phyloP scores from a whole-genome alignment of 1,284 basidiomycete genomes.

The Boletus smithii region DNA sequence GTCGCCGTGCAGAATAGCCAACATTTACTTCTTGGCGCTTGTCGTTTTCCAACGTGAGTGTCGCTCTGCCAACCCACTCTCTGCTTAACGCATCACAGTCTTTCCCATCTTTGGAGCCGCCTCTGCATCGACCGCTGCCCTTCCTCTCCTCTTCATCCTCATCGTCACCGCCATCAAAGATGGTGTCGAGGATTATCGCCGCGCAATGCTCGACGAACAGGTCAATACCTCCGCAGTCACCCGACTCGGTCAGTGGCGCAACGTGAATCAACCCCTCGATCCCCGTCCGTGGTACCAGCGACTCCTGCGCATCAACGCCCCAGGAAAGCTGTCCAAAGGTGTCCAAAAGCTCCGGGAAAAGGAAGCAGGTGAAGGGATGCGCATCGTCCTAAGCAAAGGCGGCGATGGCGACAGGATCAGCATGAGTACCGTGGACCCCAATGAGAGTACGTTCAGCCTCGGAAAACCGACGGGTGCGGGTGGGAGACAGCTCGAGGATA shows the following conservation, averaged over 20 bases:
- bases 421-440: conserved; percentile 39
- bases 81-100: conserved; percentile 43
- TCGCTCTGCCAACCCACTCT: background rate
- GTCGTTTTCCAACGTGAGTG: conserved; percentile 76
- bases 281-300: conserved; percentile 74
- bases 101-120: conserved; percentile 91
- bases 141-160: conserved; percentile 88
- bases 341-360: conserved; percentile 82
- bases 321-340: conserved; percentile 79
- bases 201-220: conserved; percentile 83
- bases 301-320: conserved; percentile 62
- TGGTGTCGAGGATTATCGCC: conserved; percentile 90
- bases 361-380: conserved; percentile 68
- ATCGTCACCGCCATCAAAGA: conserved; percentile 92
- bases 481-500: conserved; percentile 59
- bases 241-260: conserved; percentile 83
- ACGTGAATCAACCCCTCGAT: conserved; percentile 85
- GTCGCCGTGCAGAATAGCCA: conserved; percentile 63
- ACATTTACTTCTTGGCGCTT: conserved; percentile 86
- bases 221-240: conserved; percentile 90
- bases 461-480: conserved; percentile 29
- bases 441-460: conserved; percentile 44
- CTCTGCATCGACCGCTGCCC: conserved; percentile 77
- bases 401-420: conserved; percentile 39
- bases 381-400: conserved; percentile 59